A percentile compares a stretch with the other conserved stretches of the same genome.
These are phyloP conservation scores for Leishmania martiniquensis DNA, from an alignment of 208 protist genomes.

Conservation along the genomic window DNA sequence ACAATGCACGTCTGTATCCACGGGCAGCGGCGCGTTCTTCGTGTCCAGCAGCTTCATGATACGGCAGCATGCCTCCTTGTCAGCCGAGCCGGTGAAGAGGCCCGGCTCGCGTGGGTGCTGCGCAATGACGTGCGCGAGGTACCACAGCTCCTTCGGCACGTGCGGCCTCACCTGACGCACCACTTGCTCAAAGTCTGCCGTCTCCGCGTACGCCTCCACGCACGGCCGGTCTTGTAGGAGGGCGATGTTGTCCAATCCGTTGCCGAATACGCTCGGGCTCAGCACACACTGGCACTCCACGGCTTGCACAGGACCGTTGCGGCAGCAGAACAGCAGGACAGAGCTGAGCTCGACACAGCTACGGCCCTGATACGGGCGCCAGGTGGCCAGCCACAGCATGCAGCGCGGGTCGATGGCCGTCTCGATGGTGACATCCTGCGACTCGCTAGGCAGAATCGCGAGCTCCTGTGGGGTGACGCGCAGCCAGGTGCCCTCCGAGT, in stretches of 20 bases:
- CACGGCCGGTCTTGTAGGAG: slow-evolving; percentile 61
- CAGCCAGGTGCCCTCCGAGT: slow-evolving; percentile 69
- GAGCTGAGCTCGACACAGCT: slow-evolving; percentile 50
- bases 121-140: slow-evolving; percentile 66
- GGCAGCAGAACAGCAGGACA: slow-evolving; percentile 61
- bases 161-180: slow-evolving; percentile 49
- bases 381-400: slow-evolving; percentile 66
- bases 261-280: slow-evolving; percentile 80
- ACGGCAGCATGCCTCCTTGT: slow-evolving; percentile 38
- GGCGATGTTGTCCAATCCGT: slow-evolving; percentile 74
- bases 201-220: slow-evolving; percentile 60
- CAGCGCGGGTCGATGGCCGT: slow-evolving; percentile 58
- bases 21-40: slow-evolving; percentile 35
- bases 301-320: slow-evolving; percentile 51
- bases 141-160: slow-evolving; percentile 91
- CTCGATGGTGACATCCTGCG: slow-evolving; percentile 61
- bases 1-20: slow-evolving; percentile 44
- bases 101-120: slow-evolving; percentile 45
- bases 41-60: slow-evolving; percentile 83
- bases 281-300: slow-evolving; percentile 71
- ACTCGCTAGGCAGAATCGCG: slow-evolving; percentile 71
- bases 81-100: slow-evolving; percentile 65
- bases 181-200: slow-evolving; percentile 37
- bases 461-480: slow-evolving; percentile 66
- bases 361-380: slow-evolving; percentile 67